These are phyloP conservation scores for Lolium multiflorum DNA, from an alignment of 176 grass and related monocot genomes.

Conservation along the genomic window DNA sequence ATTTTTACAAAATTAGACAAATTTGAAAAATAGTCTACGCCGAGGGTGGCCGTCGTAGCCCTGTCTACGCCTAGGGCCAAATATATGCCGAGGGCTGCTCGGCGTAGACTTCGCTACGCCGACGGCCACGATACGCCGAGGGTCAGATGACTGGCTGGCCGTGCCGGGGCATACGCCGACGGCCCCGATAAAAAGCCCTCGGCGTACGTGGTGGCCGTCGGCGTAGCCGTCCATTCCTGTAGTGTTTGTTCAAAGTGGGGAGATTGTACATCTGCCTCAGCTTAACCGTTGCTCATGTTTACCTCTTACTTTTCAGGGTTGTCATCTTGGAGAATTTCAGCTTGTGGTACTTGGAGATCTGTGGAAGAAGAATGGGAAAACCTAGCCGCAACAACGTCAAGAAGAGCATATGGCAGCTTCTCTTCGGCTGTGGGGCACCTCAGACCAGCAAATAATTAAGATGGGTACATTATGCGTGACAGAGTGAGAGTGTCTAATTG, in stretches of 20 bases:
- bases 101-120: too few species aligned
- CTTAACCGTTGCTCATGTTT: not conserved
- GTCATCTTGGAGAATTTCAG: constrained; percentile 6
- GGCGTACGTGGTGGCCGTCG: too few species aligned
- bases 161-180: too few species aligned
- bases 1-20: too few species aligned
- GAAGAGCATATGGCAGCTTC: constrained; percentile 52
- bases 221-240: too few species aligned
- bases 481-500: not conserved
- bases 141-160: too few species aligned
- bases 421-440: constrained; percentile 42
- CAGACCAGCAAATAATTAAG: not conserved
- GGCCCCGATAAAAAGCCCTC: too few species aligned
- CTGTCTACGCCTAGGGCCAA: too few species aligned
- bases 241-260: not conserved
- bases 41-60: too few species aligned
- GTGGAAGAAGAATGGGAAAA: constrained; percentile 19
- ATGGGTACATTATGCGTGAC: not conserved
- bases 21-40: too few species aligned
- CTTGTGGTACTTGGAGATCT: not conserved
- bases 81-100: too few species aligned
- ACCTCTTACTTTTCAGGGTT: not conserved
- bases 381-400: constrained; percentile 43
- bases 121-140: too few species aligned
- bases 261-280: not conserved